Evolutionary conservation across 768 basidiomycete genomes (phyloP).

Genomic region (Strobilomyces echinocephalus): DNA sequence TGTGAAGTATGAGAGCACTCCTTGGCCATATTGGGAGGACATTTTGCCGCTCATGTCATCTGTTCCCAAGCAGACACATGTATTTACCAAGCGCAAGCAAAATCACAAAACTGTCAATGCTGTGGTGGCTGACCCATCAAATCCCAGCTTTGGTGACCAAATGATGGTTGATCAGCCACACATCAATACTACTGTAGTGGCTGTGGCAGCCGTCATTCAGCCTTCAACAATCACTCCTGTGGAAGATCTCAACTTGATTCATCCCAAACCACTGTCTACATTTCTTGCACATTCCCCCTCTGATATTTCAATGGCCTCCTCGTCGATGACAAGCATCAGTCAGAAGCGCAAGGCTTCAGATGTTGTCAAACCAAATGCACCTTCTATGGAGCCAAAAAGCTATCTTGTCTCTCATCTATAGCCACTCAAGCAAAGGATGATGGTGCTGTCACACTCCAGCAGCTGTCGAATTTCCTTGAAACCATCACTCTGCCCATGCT

Average conservation of each 20-base stretch:
- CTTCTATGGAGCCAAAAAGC: not conserved
- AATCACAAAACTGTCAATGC: not conserved
- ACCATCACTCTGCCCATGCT: not conserved
- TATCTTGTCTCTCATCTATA: not conserved
- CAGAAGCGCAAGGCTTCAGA: not conserved
- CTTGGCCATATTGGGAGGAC: not conserved
- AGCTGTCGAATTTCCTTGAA: not conserved
- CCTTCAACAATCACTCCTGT: not conserved
- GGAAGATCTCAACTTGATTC: not conserved
- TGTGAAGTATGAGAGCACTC: not conserved
- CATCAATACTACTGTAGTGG: not conserved
- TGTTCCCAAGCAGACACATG: not conserved
- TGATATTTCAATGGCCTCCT: not conserved
- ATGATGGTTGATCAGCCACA: not conserved
- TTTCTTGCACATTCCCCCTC: not conserved
- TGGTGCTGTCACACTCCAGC: accelerated
- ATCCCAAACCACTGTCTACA: not conserved
- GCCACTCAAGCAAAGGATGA: not conserved
- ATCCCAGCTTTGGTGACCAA: not conserved
- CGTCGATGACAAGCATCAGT: not conserved
- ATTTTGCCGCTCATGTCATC: not conserved
- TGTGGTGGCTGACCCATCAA: not conserved
- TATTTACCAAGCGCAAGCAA: not conserved
- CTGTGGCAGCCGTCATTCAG: no score
- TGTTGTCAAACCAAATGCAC: not conserved